phyloP scores from a whole-genome alignment of 2,329 filamentous ascomycete genomes.

The Hypoxylon sp. region DNA sequence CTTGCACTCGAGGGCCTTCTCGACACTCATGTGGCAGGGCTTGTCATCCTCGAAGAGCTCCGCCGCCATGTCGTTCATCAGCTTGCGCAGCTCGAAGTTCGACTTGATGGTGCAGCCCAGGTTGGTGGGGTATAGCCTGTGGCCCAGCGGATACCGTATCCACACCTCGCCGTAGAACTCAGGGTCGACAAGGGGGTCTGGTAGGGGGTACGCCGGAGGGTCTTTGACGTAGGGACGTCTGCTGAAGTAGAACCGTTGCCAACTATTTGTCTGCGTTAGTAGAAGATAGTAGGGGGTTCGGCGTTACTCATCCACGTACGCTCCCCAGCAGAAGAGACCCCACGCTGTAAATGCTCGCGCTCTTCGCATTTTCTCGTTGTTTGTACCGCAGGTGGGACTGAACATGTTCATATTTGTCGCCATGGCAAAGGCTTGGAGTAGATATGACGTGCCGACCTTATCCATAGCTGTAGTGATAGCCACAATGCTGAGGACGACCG shows the following conservation, averaged over 20 bases:
- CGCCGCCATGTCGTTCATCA: constrained; percentile 50
- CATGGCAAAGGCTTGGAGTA: constrained; percentile 53
- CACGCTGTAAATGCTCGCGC: constrained; percentile 55
- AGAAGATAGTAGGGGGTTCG: not conserved
- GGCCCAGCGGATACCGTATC: constrained; percentile 51
- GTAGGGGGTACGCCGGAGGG: constrained; percentile 48
- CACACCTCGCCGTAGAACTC: constrained; percentile 54
- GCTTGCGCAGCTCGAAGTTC: constrained; percentile 50
- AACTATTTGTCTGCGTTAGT: constrained; percentile 39
- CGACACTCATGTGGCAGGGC: constrained; percentile 31
- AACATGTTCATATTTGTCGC: constrained; percentile 56
- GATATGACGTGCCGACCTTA: constrained; percentile 56
- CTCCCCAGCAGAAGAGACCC: constrained; percentile 54
- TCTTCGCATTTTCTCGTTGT: constrained; percentile 43
- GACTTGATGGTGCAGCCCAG: constrained; percentile 51
- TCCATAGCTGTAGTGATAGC: constrained; percentile 56
- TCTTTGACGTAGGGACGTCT: constrained; percentile 46
- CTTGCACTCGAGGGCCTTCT: constrained; percentile 47
- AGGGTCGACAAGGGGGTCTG: constrained; percentile 49
- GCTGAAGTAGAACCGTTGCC: constrained; percentile 49
- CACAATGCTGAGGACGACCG: constrained; percentile 52
- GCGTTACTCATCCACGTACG: constrained; percentile 43
- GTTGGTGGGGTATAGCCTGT: constrained; percentile 45
- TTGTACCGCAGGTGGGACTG: constrained; percentile 24
- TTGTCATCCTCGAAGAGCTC: constrained; percentile 42